These are phyloP conservation scores for Wickerhamiella siamensis DNA, from an alignment of 805 yeast genomes.

Conservation along the genomic window DNA sequence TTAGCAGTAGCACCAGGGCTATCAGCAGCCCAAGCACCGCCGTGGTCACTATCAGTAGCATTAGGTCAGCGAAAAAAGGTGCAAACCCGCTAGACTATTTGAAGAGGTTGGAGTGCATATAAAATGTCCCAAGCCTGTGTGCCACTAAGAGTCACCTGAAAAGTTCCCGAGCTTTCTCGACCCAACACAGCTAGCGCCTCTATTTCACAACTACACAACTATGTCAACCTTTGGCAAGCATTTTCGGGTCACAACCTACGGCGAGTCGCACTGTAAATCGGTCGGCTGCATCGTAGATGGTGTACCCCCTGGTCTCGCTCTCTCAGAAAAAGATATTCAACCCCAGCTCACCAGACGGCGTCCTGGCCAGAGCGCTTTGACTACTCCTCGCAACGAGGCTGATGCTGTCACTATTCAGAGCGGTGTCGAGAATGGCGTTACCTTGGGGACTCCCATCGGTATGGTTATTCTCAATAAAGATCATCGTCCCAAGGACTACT, in stretches of 20 bases:
- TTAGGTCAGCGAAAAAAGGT: background rate
- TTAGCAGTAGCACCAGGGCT: conserved; percentile 2
- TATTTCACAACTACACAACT: background rate
- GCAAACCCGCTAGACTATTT: too few species aligned
- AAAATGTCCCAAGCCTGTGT: too few species aligned
- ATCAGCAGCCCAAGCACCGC: conserved; percentile 10
- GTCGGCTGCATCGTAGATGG: conserved; percentile 99
- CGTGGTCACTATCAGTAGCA: conserved; percentile 3
- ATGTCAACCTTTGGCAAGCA: conserved; percentile 65
- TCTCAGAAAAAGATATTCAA: conserved; percentile 79
- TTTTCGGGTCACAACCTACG: conserved; percentile 80
- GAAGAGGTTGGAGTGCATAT: too few species aligned
- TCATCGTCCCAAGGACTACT: conserved; percentile 92
- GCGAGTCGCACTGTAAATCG: conserved; percentile 93
- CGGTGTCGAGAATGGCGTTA: conserved; percentile 81
- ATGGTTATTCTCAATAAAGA: conserved; percentile 89
- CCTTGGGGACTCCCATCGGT: conserved; percentile 91
- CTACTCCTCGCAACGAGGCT: conserved; percentile 93
- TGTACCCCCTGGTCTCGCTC: conserved; percentile 85
- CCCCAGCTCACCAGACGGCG: conserved; percentile 94
- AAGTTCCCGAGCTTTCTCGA: too few species aligned
- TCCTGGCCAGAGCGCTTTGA: conserved; percentile 86
- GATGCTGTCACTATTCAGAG: conserved; percentile 86
- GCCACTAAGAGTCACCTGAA: background rate
- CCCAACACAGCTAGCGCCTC: too few species aligned